Conservation (phyloP, 768 basidiomycete genomes). For the Tylopilus sp. region DNA sequence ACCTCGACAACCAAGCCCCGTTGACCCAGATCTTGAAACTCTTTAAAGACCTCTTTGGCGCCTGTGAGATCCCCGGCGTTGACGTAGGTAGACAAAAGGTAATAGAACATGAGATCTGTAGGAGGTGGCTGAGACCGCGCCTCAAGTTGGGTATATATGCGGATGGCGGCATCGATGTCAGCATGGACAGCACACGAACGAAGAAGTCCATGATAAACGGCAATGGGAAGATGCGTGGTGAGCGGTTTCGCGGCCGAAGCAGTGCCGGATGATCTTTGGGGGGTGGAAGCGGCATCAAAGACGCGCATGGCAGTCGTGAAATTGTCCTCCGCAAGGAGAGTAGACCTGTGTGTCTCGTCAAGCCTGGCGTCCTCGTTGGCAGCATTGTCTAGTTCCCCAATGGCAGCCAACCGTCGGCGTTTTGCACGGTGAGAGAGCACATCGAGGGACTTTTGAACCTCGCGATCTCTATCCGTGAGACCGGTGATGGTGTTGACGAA, state of each 20-base stretch:
- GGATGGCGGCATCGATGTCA: slow-evolving; percentile 57
- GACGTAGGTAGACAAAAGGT: slow-evolving; percentile 58
- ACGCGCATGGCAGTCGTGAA: slow-evolving; percentile 68
- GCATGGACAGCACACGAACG: slow-evolving; percentile 56
- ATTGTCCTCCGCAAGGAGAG: slow-evolving; percentile 62
- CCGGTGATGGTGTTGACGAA: slow-evolving; percentile 60
- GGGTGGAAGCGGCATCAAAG: slow-evolving; percentile 56
- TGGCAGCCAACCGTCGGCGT: slow-evolving; percentile 22
- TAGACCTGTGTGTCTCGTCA: slow-evolving; percentile 35
- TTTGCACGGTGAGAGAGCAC: slow-evolving; percentile 42
- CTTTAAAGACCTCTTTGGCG: slow-evolving; percentile 59
- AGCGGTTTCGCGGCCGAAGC: slow-evolving; percentile 8
- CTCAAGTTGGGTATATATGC: slow-evolving; percentile 64
- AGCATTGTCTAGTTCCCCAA: slow-evolving; percentile 2
- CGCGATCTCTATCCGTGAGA: slow-evolving; percentile 64
- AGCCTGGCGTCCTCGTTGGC: slow-evolving; percentile 14
- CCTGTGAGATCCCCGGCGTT: slow-evolving; percentile 46
- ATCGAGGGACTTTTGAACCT: slow-evolving; percentile 48
- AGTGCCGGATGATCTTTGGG: slow-evolving; percentile 13
- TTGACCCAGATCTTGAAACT: slow-evolving; percentile 46
- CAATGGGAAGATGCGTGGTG: slow-evolving; percentile 26
- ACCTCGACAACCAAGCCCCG: slow-evolving; percentile 28
- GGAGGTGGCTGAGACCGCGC: slow-evolving; percentile 29
- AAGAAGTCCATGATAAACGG: slow-evolving; percentile 53
- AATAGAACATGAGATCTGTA: slow-evolving; percentile 40